phyloP scores from a whole-genome alignment of 2,329 filamentous ascomycete genomes.

The Cordyceps cicadae region DNA sequence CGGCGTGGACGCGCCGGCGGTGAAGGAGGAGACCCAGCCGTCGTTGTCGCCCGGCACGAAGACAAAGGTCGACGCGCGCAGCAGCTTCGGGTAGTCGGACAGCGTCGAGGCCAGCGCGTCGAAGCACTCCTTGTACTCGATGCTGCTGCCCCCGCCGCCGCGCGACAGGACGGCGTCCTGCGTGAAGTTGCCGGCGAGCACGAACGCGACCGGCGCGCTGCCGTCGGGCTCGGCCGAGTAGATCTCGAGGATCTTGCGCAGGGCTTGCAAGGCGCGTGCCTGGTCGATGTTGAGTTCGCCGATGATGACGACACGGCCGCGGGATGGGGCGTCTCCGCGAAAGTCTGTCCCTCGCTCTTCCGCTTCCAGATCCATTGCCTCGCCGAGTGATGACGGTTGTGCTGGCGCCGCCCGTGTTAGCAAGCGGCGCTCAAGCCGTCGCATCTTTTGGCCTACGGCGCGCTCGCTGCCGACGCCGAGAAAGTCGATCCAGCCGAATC shows the following conservation, averaged over 20 bases:
- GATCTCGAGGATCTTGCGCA: constrained; percentile 66
- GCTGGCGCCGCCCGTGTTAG: constrained; percentile 32
- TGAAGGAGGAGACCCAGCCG: constrained; percentile 87
- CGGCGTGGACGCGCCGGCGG: constrained; percentile 61
- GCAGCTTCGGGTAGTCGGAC: constrained; percentile 71
- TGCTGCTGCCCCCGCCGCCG: constrained; percentile 68
- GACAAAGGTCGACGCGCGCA: constrained; percentile 74
- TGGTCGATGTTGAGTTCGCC: constrained; percentile 83
- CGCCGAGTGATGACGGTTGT: not conserved
- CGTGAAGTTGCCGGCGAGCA: constrained; percentile 80
- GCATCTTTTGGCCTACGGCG: constrained; percentile 75
- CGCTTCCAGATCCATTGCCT: constrained; percentile 14
- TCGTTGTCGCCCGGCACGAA: constrained; percentile 97
- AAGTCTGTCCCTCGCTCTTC: not conserved
- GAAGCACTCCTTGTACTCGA: constrained; percentile 96
- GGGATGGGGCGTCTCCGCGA: constrained; percentile 21
- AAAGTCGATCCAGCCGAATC: constrained; percentile 97
- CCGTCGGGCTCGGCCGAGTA: constrained; percentile 61
- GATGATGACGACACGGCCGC: constrained; percentile 61
- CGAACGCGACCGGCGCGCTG: constrained; percentile 65
- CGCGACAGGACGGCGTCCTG: constrained; percentile 56
- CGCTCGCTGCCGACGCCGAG: constrained; percentile 84
- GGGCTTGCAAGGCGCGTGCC: constrained; percentile 69
- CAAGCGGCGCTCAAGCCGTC: constrained; percentile 64
- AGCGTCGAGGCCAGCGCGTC: constrained; percentile 77